Base-by-base conservation (phyloP, 805 yeast species). In the Diddensiella transvaalensis region DNA sequence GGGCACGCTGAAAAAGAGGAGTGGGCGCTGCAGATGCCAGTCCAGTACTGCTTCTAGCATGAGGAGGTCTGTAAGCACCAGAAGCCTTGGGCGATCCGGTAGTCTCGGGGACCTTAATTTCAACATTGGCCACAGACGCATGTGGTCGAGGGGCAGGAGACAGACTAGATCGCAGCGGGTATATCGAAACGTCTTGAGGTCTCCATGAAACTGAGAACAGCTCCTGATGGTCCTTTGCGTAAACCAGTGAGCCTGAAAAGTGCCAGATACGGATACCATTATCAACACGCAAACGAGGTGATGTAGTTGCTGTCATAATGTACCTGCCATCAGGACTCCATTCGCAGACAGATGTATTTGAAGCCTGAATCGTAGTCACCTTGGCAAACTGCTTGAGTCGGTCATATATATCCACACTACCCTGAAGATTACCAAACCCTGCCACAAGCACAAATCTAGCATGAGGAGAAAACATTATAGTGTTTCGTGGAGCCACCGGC, bases 321-420 rank as follows among this genome's bases (percentile, higher is more conserved):
- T 77, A 89, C 61, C 93, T 82, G 33, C 99, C 98, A 69, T 93
- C 95, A 6, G 99, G 99, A 2, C 95, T 83, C 99, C 99, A 93
- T 66, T 87, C 87, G 66, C 96, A 91, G 40, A 85, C 95, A n/a
- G 95, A 84, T 13, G 98, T 89, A 71, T 93, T 95, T 40, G 96
- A 72, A 11, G 98, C 99, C 62, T 87, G 87, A 61, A 93, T 85
- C 17, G 87, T 76, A 18, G 89, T 75, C 46, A 93, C 79, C 66
- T 87, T 86, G 48, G 75, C 70, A 66, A 89, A 91, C 67, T 86
- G 85, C 63, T 84, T 82, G 66, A 82, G 87, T 64, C 97, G 85
- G 72, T 93, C 99, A 64, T 89, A 82, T 52, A 93, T 84, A 65
- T 95, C 98, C 50, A 93, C 95, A 13, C 90, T 81, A 52, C 99